phyloP scores from a whole-genome alignment of 305 asterid genomes.

The Fraxinus greggii region DNA sequence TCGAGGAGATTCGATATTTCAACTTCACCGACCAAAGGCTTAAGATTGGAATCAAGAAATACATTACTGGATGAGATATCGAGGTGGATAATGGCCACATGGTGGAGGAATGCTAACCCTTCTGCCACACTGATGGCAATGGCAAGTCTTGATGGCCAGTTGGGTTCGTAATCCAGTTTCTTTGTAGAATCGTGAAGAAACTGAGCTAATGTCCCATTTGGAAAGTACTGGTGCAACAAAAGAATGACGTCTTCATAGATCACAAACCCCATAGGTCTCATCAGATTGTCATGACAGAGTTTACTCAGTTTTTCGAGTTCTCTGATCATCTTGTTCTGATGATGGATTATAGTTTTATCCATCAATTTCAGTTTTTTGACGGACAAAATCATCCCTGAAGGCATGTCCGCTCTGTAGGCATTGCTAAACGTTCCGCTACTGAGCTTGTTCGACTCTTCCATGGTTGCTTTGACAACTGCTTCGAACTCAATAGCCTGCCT shows the following conservation, averaged over 20 bases:
- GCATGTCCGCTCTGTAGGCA: constrained; percentile 90
- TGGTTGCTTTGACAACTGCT: constrained; percentile 68
- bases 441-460: constrained; percentile 70
- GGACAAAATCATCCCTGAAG: constrained; percentile 77
- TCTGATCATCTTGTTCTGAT: constrained; percentile 79
- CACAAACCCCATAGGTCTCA: constrained; percentile 79
- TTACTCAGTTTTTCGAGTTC: constrained; percentile 87
- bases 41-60: constrained; percentile 65
- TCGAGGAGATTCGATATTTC: constrained; percentile 93
- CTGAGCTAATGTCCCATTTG: constrained; percentile 68
- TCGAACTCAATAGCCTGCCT: constrained; percentile 85
- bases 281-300: constrained; percentile 72
- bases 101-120: constrained; percentile 86
- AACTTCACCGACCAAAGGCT: constrained; percentile 79
- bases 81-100: constrained; percentile 83
- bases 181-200: constrained; percentile 56
- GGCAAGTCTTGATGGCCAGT: constrained; percentile 80
- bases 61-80: constrained; percentile 90
- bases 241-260: constrained; percentile 73
- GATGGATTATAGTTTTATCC: constrained; percentile 69
- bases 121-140: constrained; percentile 90
- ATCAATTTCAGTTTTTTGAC: constrained; percentile 73
- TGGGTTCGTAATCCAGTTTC: constrained; percentile 52
- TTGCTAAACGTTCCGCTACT: constrained; percentile 78
- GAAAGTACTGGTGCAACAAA: constrained; percentile 58